Base-by-base conservation (phyloP, 169 alveolate genomes). In the Eimeria sp. region DNA sequence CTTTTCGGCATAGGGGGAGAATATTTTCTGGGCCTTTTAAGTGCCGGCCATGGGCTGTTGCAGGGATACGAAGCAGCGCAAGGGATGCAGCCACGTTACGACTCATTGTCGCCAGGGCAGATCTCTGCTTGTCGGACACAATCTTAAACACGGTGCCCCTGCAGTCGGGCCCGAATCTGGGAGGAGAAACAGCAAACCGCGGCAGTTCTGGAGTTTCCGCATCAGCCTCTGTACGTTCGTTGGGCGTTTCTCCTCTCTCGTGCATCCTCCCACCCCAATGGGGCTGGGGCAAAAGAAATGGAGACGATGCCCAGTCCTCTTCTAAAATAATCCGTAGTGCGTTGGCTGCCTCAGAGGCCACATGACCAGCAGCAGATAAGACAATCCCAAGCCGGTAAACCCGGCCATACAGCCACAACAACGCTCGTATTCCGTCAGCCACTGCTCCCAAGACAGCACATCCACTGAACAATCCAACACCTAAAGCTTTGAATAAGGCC, bases 31-130 rank as follows among this genome's bases (percentile, higher is more conserved):
- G 70, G 49, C 47, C 18, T 22, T 57, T 57, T 30, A 43, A n/a
- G 83, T 63, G 47, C 0, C 78, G 34, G 45, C 34, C 1, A 67
- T 25, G 45, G 34, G 63, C 78, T 22, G 61, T 9, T 40, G 83
- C 61, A 18, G 93, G 61, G 47, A 87, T 65, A 27, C 93, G 93
- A 4, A 87, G 82, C 47, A 63, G 72, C 2, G 93, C 93, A 34
- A 87, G 83, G 20, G 82, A 20, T 87, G 82, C 93, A 40, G 67
- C 93, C 61, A 87, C 54, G 93, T 87, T 58, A 30, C 93, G 93
- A 18, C 93, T 87, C 83, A 87, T 86, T 80, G 92, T 34, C 40
- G 93, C 93, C 58, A 87, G 83, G 3, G 93, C 93, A 40, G 78
- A n/a, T 18, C 93, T 34, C 45, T 43, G 93, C 58, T n/a, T 51